Evolutionary conservation across 768 basidiomycete species (phyloP).

Genomic region (Termitomyces sp.): DNA sequence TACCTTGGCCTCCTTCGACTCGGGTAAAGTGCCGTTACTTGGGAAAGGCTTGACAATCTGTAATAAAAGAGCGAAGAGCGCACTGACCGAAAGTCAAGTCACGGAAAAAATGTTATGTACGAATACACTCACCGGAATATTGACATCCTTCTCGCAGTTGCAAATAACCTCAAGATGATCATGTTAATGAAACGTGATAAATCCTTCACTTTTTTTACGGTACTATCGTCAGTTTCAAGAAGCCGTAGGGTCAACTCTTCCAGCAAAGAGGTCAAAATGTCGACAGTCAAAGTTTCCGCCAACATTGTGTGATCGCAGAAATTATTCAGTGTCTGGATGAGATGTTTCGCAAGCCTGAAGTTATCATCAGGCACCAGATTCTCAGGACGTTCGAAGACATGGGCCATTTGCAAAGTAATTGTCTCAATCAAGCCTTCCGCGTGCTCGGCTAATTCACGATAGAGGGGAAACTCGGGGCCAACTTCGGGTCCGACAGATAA

Average conservation of each 20-base stretch:
- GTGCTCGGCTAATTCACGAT: slow-evolving; percentile 73
- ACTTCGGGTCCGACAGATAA: slow-evolving; percentile 71
- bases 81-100: slow-evolving; percentile 30
- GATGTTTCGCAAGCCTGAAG: slow-evolving; percentile 92
- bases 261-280: slow-evolving; percentile 79
- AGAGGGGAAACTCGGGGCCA: slow-evolving; percentile 61
- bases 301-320: slow-evolving; percentile 90
- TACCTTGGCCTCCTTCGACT: slow-evolving; percentile 81
- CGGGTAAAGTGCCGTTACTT: slow-evolving; percentile 57
- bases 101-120: neutral
- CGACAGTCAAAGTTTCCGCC: slow-evolving; percentile 81
- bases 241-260: slow-evolving; percentile 89
- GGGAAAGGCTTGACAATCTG: slow-evolving; percentile 85
- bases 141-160: slow-evolving; percentile 83
- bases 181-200: slow-evolving; percentile 96
- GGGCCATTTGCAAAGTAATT: slow-evolving; percentile 86
- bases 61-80: slow-evolving; percentile 76
- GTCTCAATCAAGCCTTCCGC: slow-evolving; percentile 85
- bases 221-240: slow-evolving; percentile 88
- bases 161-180: slow-evolving; percentile 92
- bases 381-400: slow-evolving; percentile 81
- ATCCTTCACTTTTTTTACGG: slow-evolving; percentile 82
- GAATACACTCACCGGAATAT: slow-evolving; percentile 69
- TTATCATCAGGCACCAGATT: slow-evolving; percentile 71
- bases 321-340: slow-evolving; percentile 92